Conservation (phyloP, 1,284 basidiomycete genomes). For the Ustilago trichophora region DNA sequence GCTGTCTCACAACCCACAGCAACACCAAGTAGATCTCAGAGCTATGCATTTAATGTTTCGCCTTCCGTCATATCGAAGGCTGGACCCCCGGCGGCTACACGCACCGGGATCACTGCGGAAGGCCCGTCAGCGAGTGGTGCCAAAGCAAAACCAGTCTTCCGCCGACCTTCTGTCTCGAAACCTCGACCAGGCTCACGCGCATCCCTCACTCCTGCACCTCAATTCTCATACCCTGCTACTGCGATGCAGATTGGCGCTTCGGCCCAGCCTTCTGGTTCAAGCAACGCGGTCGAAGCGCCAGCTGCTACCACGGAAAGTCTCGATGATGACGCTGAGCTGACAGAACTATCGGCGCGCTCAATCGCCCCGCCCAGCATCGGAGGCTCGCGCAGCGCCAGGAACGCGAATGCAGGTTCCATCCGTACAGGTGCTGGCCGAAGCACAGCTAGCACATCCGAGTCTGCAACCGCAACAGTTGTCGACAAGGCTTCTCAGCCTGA, state of each 20-base stretch:
- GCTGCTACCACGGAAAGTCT: not conserved
- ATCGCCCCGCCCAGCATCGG: constrained; percentile 18
- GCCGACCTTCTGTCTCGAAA: constrained; percentile 31
- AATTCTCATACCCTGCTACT: not conserved
- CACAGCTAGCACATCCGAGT: not conserved
- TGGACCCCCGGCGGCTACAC: constrained; percentile 5
- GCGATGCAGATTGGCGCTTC: not conserved
- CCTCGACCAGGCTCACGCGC: constrained; percentile 37
- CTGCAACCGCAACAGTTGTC: not conserved
- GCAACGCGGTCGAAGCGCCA: not conserved
- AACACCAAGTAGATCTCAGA: constrained; percentile 16
- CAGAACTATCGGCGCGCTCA: constrained; percentile 1
- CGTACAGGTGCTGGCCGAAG: not conserved
- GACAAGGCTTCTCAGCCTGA: constrained; percentile 38
- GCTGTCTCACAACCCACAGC: not conserved
- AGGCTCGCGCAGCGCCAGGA: constrained; percentile 1
- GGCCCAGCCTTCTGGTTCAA: not conserved
- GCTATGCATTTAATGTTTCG: constrained; percentile 40
- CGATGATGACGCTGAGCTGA: not conserved
- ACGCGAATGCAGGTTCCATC: not conserved
- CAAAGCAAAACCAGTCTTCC: constrained; percentile 23
- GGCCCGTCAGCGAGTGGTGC: constrained; percentile 13
- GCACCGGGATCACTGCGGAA: constrained; percentile 6
- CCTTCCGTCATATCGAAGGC: constrained; percentile 26
- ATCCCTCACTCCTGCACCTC: constrained; percentile 35